These are phyloP conservation scores for Prunus yedoensis DNA, from an alignment of 331 rosid genomes.

Conservation along the genomic window DNA sequence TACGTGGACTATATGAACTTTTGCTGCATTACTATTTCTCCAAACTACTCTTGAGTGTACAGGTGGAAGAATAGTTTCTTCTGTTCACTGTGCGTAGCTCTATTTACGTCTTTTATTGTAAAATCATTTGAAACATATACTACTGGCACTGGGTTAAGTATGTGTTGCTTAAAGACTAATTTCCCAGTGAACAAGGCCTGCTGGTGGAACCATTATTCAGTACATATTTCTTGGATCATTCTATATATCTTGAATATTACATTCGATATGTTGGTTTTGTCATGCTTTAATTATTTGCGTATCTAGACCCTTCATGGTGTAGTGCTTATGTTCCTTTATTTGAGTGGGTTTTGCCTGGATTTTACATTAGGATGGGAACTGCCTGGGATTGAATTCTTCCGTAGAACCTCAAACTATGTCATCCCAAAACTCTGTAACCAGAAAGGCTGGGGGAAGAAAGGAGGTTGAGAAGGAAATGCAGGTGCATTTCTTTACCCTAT, in stretches of 20 bases:
- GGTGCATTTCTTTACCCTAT: constrained; percentile 42
- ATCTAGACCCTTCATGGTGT: neutral
- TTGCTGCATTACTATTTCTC: neutral
- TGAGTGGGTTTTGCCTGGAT: constrained; percentile 20
- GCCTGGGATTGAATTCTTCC: constrained; percentile 67
- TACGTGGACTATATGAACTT: neutral
- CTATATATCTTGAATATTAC: neutral
- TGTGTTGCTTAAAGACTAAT: neutral
- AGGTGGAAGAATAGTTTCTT: neutral
- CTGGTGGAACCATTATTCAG: neutral
- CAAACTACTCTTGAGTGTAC: neutral
- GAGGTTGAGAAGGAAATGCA: constrained; percentile 75
- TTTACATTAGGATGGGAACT: constrained; percentile 54
- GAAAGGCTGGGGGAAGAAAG: constrained; percentile 93
- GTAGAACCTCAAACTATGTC: constrained; percentile 42
- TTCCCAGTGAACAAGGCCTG: neutral
- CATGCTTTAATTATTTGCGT: neutral
- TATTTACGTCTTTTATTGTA: neutral
- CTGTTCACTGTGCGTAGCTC: neutral
- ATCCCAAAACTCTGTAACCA: constrained; percentile 71
- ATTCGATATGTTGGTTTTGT: neutral
- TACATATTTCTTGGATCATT: neutral
- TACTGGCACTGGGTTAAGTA: neutral
- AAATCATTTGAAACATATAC: neutral
- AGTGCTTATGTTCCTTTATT: constrained; percentile 10